These are phyloP conservation scores for Agrostemma githago DNA, from an alignment of 148 eudicot species.

Conservation along the genomic window DNA sequence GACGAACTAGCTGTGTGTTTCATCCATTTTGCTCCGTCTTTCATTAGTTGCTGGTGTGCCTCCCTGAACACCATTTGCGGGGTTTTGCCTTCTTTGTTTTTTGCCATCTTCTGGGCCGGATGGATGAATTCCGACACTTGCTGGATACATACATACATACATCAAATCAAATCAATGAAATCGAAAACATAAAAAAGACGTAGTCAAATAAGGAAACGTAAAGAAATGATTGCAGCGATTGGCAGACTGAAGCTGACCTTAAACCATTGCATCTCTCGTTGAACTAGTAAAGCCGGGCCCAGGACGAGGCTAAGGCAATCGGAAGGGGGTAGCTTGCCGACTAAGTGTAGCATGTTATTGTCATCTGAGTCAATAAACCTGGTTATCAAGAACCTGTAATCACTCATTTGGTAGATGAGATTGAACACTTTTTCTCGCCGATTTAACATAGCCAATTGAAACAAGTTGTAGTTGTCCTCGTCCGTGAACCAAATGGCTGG, in stretches of 20 bases:
- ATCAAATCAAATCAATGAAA: background rate
- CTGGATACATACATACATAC: background rate
- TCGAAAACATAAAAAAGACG: background rate
- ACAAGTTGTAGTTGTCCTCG: conserved; percentile 23
- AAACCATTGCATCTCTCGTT: conserved; percentile 33
- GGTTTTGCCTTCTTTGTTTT: conserved; percentile 27
- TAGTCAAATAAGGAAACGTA: background rate
- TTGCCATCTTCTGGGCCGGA: conserved; percentile 24
- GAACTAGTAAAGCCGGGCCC: conserved; percentile 26
- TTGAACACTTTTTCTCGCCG: conserved; percentile 31
- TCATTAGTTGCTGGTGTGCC: conserved; percentile 18
- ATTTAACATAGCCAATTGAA: conserved; percentile 27
- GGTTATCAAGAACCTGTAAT: conserved; percentile 16
- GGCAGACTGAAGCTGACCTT: conserved; percentile 7
- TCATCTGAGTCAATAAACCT: conserved; percentile 19
- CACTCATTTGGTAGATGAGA: conserved; percentile 29
- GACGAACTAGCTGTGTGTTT: conserved; percentile 26
- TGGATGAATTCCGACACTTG: conserved; percentile 26
- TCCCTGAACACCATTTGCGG: conserved; percentile 25
- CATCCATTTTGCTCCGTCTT: conserved; percentile 32
- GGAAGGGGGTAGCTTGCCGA: conserved; percentile 17
- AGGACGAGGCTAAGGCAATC: conserved; percentile 24
- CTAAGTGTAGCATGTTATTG: conserved; percentile 30
- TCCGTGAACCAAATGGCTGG: conserved; percentile 28
- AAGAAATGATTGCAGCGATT: background rate